phyloP scores from a whole-genome alignment of 176 grass and related monocot genomes.

The Carex parvula region DNA sequence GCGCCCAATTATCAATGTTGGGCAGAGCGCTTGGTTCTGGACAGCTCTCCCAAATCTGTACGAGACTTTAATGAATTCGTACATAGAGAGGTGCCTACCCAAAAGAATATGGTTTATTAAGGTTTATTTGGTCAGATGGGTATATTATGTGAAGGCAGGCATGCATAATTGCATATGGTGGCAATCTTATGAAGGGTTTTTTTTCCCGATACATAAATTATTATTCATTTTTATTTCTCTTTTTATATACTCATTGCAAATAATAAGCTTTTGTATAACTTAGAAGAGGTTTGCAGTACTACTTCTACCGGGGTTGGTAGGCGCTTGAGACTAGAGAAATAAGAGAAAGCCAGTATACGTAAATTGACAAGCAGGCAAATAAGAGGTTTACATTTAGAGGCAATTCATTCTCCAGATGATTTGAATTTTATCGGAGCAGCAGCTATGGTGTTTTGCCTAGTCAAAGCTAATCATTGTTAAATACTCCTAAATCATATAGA shows the following conservation, averaged over 20 bases:
- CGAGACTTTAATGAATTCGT: background rate
- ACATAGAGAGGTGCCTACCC: background rate
- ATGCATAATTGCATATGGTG: too few species aligned
- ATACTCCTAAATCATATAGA: background rate
- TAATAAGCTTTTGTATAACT: background rate
- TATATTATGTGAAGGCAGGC: background rate
- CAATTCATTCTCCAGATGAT: background rate
- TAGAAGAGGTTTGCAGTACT: background rate
- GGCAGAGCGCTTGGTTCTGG: background rate
- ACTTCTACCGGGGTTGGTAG: background rate
- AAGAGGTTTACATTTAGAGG: background rate
- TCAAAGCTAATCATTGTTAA: background rate
- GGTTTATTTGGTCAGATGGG: background rate
- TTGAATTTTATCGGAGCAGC: background rate
- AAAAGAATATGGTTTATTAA: background rate
- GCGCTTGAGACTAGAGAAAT: background rate
- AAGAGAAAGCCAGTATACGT: background rate
- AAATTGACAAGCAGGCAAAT: background rate
- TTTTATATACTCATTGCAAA: background rate
- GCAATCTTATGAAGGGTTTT: background rate
- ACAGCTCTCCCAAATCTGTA: background rate
- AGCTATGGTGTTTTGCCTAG: background rate
- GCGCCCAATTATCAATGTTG: background rate
- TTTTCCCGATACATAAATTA: background rate
- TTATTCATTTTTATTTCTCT: background rate